Evolutionary conservation across 345 rosid genomes (phyloP).

Genomic region (Firmiana major): DNA sequence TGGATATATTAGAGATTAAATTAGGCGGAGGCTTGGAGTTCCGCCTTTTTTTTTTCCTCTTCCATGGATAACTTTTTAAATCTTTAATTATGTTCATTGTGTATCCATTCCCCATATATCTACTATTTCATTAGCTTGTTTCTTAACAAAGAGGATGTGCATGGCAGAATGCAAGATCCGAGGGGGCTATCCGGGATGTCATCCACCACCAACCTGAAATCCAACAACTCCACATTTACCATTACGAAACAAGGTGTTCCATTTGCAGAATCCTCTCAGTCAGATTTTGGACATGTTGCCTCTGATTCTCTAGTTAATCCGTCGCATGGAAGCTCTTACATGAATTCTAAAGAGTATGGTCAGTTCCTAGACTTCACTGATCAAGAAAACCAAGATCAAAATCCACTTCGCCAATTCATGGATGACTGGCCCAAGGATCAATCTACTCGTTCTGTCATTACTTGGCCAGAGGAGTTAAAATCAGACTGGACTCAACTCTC

Average conservation of each 20-base stretch:
- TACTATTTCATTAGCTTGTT: background rate
- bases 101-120: background rate
- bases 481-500: slow-evolving; percentile 71
- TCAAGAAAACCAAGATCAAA: slow-evolving; percentile 32
- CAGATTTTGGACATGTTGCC: slow-evolving; percentile 49
- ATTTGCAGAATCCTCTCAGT: slow-evolving; percentile 22
- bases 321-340: slow-evolving; percentile 29
- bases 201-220: slow-evolving; percentile 27
- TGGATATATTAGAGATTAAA: background rate
- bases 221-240: slow-evolving; percentile 27
- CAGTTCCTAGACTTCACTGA: slow-evolving; percentile 23
- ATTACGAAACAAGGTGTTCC: slow-evolving; percentile 33
- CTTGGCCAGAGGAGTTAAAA: slow-evolving; percentile 53
- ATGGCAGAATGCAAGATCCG: slow-evolving; percentile 37
- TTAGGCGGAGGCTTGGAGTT: slow-evolving; percentile 16
- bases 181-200: slow-evolving; percentile 26
- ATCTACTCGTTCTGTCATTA: slow-evolving; percentile 23
- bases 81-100: background rate
- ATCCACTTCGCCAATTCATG: slow-evolving; percentile 30
- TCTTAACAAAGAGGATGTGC: slow-evolving; percentile 16
- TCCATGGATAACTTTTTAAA: background rate
- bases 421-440: slow-evolving; percentile 46
- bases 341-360: slow-evolving; percentile 25
- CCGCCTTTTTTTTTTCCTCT: background rate
- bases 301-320: slow-evolving; percentile 45